Conservation (phyloP, 345 rosid genomes). For the Lepidium africanum region DNA sequence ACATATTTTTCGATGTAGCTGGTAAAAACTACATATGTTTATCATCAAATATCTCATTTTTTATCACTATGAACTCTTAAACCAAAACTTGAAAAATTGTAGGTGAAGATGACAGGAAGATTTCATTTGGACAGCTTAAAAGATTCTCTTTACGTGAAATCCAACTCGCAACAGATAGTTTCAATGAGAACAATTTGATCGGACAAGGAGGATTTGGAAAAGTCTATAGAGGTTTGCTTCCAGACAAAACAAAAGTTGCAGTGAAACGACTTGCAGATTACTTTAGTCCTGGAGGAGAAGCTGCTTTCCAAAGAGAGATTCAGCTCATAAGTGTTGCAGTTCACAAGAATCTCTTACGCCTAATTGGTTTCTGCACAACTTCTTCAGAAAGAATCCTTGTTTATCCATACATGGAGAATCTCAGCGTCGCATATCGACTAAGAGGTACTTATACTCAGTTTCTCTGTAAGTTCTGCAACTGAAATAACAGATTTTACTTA, state of each 20-base stretch:
- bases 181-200: slow-evolving; percentile 64
- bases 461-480: background rate
- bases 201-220: slow-evolving; percentile 97
- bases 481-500: background rate
- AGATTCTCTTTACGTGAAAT: slow-evolving; percentile 75
- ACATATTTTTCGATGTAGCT: slow-evolving; percentile 65
- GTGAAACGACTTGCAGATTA: slow-evolving; percentile 75
- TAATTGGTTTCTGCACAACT: slow-evolving; percentile 80
- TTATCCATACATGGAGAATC: slow-evolving; percentile 87
- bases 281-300: slow-evolving; percentile 76
- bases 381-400: slow-evolving; percentile 74
- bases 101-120: slow-evolving; percentile 75
- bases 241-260: slow-evolving; percentile 69
- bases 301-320: slow-evolving; percentile 81
- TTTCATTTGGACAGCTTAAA: slow-evolving; percentile 60
- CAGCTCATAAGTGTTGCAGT: slow-evolving; percentile 76
- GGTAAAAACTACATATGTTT: slow-evolving; percentile 32
- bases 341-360: slow-evolving; percentile 70
- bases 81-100: background rate
- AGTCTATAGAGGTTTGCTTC: slow-evolving; percentile 79
- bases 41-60: background rate
- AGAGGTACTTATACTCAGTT: slow-evolving; percentile 45
- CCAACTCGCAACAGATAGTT: slow-evolving; percentile 76
- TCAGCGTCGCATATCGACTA: slow-evolving; percentile 69
- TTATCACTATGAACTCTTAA: background rate